Evolutionary conservation across 768 basidiomycete genomes (phyloP), one percentile per base, ranked within the genome.

Genomic region (Boletales sp.): DNA sequence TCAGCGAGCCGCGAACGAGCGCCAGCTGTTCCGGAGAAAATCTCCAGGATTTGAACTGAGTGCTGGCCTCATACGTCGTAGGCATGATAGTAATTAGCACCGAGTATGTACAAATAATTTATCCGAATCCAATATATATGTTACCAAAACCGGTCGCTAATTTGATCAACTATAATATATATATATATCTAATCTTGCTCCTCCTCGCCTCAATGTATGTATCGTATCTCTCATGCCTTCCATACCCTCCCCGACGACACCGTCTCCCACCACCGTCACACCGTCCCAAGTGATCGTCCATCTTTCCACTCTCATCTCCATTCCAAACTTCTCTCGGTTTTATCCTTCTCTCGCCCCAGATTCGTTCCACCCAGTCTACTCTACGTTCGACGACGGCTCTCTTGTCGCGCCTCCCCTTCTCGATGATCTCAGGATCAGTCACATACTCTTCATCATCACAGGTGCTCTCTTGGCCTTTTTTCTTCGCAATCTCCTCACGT

Each of bases 41-140:
- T 44, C 94, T 74, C 96, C 96, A 99, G 64, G 94, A 83, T 48
- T 75, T 81, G 70, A 75, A 90, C 61, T 93, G 90, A 0, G 88
- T 89, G 58, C 87, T 89, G 36, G 76, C 79, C 60, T 91, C 82
- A 57, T 90, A 94, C 3, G 89, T 64, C 0, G 87, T 72, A 17
- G 40, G 33, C 47, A 48, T 48, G 14, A 13, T 14, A 34, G 15
- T 5, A 13, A 34, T 15, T 12, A 34, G 34, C n/a, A n/a, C n/a
- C n/a, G n/a, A n/a, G n/a, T n/a, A 34, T 14, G 14, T 34, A 21
- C 21, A 21, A 21, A 4, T 17, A 41, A 41, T 41, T 41, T 41
- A 41, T 25, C 36, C 38, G 42, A 44, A 33, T 8, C 42, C 36
- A 37, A 25, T 25, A 25, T 25, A n/a, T n/a, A n/a, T n/a, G n/a